Evolutionary conservation across 73 alveolate genomes (phyloP).

Genomic region (Durusdinium trenchii): DNA sequence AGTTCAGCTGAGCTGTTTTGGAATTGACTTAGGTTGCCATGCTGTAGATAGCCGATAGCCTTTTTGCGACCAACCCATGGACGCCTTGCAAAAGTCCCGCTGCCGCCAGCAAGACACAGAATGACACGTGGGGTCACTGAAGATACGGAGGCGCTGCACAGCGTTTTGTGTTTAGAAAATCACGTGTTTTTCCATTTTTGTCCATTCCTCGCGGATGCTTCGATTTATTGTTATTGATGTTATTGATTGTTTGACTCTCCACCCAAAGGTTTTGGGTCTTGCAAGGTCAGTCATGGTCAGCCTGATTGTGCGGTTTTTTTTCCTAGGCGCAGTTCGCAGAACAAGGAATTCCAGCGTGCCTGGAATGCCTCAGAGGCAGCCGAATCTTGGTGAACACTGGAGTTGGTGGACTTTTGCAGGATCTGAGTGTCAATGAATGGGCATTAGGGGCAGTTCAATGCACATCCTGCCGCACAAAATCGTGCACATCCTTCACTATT

Average conservation of each 20-base stretch:
- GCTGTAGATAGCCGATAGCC: no score
- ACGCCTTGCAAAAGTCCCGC: no score
- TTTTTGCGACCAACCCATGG: no score
- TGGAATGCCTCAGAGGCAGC: not conserved
- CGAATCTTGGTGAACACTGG: not conserved
- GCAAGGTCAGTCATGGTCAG: not conserved
- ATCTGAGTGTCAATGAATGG: not conserved
- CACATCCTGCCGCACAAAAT: not conserved
- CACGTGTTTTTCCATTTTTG: no score
- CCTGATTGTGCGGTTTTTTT: not conserved
- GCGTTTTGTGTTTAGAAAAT: no score
- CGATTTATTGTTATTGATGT: not conserved
- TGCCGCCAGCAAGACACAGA: no score
- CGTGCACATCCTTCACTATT: not conserved
- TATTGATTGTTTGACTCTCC: not conserved
- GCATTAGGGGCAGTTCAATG: not conserved
- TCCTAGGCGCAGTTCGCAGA: not conserved
- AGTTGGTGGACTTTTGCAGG: not conserved
- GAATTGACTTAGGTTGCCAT: no score
- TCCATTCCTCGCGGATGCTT: no score
- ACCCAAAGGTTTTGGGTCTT: not conserved
- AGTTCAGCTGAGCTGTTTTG: no score
- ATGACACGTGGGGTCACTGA: no score
- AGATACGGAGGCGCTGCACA: no score
- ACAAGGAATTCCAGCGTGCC: slow-evolving; percentile 4